Conservation (phyloP, 202 grass and related monocot species). For the Miscanthus sacchariflorus region DNA sequence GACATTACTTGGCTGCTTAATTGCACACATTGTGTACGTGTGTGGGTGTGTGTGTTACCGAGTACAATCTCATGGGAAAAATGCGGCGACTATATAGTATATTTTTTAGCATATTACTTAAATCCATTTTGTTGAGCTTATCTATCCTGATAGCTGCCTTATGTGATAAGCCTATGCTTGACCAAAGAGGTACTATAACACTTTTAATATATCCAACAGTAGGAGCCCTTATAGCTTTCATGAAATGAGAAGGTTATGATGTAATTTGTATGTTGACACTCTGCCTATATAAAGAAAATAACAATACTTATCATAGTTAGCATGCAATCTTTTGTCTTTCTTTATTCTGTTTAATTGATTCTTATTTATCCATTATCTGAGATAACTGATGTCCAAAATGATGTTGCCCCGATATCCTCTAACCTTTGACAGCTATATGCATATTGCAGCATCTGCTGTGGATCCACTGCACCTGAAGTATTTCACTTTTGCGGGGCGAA, state of each 20-base stretch:
- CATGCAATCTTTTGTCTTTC: constrained; percentile 2
- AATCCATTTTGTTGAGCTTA: not conserved
- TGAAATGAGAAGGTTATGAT: constrained; percentile 28
- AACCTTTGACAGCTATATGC: constrained; percentile 46
- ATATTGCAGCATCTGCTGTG: constrained; percentile 85
- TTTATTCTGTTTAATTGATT: constrained; percentile 23
- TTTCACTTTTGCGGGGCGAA: constrained; percentile 82
- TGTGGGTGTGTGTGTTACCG: not conserved
- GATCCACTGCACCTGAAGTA: constrained; percentile 96
- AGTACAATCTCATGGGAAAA: not conserved
- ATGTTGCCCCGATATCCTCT: constrained; percentile 41
- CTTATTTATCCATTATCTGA: constrained; percentile 21
- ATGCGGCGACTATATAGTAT: not conserved
- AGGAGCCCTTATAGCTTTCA: not conserved
- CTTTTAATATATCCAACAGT: constrained; percentile 4
- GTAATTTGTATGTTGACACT: not conserved
- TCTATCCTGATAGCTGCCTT: not conserved
- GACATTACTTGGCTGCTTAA: constrained; percentile 21
- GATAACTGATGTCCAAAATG: constrained; percentile 8
- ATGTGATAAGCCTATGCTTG: constrained; percentile 15
- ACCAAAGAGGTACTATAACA: not conserved
- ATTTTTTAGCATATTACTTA: not conserved
- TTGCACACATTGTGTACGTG: not conserved
- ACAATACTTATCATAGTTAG: constrained; percentile 32
- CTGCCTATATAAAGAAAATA: not conserved